Evolutionary conservation across 2,329 filamentous ascomycete genomes (phyloP).

Genomic region (Aspergillus neotritici): DNA sequence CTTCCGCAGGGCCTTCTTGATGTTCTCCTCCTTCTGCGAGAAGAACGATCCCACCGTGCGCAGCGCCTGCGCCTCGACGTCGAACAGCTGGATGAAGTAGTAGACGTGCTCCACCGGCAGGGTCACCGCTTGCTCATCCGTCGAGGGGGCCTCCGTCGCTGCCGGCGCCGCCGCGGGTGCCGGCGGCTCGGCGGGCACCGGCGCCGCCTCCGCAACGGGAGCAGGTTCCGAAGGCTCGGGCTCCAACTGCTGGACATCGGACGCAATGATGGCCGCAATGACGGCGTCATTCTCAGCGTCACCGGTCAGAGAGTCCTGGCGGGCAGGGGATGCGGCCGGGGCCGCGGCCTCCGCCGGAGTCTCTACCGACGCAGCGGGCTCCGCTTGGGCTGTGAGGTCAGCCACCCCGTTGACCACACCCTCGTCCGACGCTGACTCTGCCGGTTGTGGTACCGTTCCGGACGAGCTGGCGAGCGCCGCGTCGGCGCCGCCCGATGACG

Average conservation of each 20-base stretch:
- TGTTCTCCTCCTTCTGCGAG: constrained; percentile 34
- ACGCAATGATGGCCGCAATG: constrained; percentile 26
- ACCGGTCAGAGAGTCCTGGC: too few species aligned
- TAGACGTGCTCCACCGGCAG: constrained; percentile 37
- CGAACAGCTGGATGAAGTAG: constrained; percentile 49
- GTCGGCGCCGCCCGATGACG: constrained; percentile 13
- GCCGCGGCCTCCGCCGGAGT: background rate
- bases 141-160: constrained; percentile 9
- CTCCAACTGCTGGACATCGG: constrained; percentile 24
- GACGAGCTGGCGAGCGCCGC: constrained; percentile 27
- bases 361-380: background rate
- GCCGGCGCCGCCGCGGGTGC: constrained; percentile 12
- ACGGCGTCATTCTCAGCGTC: constrained; percentile 20
- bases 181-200: constrained; percentile 3
- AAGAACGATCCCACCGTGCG: constrained; percentile 39
- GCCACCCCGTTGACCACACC: background rate
- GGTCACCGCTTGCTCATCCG: constrained; percentile 14
- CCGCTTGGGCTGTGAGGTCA: background rate
- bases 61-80: constrained; percentile 44
- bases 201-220: constrained; percentile 1
- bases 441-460: constrained; percentile 6
- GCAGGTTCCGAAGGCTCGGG: constrained; percentile 4
- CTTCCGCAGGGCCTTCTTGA: constrained; percentile 38
- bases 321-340: constrained; percentile 9
- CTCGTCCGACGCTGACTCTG: too few species aligned